These are phyloP conservation scores for Debaryomyces nepalensis DNA, from an alignment of 1,139 yeast genomes.

Conservation along the genomic window DNA sequence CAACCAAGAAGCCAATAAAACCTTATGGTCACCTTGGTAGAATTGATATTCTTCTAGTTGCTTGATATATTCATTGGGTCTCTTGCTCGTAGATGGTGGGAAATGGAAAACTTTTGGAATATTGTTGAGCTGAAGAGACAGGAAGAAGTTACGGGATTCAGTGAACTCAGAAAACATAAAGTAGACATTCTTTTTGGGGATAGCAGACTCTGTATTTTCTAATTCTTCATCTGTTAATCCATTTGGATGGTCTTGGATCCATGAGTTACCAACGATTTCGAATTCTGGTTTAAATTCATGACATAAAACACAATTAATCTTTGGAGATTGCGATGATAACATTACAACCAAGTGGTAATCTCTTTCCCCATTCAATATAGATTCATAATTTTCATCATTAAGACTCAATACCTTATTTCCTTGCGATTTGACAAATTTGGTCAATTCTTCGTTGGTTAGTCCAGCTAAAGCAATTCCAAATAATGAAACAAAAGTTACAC, in stretches of 20 bases:
- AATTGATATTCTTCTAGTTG: constrained; percentile 54
- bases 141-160: constrained; percentile 59
- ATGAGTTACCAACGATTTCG: constrained; percentile 57
- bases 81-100: constrained; percentile 53
- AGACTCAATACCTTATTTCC: constrained; percentile 38
- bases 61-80: constrained; percentile 32
- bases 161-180: constrained; percentile 78
- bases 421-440: constrained; percentile 23
- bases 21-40: constrained; percentile 57
- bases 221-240: constrained; percentile 36
- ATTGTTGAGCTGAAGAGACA: constrained; percentile 59
- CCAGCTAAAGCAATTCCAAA: constrained; percentile 31
- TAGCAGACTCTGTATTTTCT: constrained; percentile 32
- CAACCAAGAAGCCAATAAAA: constrained; percentile 45
- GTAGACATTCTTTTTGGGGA: constrained; percentile 47
- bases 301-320: constrained; percentile 81
- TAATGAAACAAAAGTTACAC: constrained; percentile 19
- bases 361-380: constrained; percentile 66
- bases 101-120: constrained; percentile 81
- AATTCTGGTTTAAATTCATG: constrained; percentile 69
- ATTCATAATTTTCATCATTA: constrained; percentile 64
- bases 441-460: constrained; percentile 34
- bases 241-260: constrained; percentile 53
- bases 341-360: constrained; percentile 69
- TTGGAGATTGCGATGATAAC: constrained; percentile 74